Evolutionary conservation across 148 eudicot species (phyloP).

Genomic region (Cornus florida): DNA sequence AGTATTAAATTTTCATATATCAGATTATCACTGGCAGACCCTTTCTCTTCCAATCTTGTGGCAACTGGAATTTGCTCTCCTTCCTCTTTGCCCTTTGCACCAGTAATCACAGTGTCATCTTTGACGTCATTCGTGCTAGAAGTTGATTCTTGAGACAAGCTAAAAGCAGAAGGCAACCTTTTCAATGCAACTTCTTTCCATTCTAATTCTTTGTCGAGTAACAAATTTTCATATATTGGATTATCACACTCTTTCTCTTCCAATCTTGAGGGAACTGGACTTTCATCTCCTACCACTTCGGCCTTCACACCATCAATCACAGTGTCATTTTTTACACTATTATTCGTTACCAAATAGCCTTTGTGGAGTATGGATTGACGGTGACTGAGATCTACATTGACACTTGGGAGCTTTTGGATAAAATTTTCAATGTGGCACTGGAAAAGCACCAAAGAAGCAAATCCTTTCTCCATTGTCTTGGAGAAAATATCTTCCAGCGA

Average conservation of each 20-base stretch:
- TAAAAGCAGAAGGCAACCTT: no score
- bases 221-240: no score
- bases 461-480: constrained; percentile 32
- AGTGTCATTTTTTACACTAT: not conserved
- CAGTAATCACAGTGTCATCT: not conserved
- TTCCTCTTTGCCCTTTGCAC: constrained; percentile 8
- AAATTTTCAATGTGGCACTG: constrained; percentile 28
- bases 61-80: constrained; percentile 8
- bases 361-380: constrained; percentile 12
- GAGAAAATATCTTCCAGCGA: constrained; percentile 33
- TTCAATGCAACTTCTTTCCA: no score
- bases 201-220: no score
- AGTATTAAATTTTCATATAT: constrained; percentile 33
- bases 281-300: constrained; percentile 11
- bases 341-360: not conserved
- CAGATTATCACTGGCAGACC: constrained; percentile 17
- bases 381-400: not conserved
- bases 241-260: constrained; percentile 19
- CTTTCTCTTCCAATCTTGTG: constrained; percentile 19
- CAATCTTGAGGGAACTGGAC: constrained; percentile 10
- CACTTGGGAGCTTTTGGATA: constrained; percentile 11
- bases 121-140: no score
- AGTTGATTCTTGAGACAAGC: no score
- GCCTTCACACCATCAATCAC: not conserved
- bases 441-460: constrained; percentile 27